A percentile compares a stretch with the other conserved stretches of the same genome.
Evolutionary conservation across 805 yeast species (phyloP).

Genomic region (Torulaspora microellipsoides): DNA sequence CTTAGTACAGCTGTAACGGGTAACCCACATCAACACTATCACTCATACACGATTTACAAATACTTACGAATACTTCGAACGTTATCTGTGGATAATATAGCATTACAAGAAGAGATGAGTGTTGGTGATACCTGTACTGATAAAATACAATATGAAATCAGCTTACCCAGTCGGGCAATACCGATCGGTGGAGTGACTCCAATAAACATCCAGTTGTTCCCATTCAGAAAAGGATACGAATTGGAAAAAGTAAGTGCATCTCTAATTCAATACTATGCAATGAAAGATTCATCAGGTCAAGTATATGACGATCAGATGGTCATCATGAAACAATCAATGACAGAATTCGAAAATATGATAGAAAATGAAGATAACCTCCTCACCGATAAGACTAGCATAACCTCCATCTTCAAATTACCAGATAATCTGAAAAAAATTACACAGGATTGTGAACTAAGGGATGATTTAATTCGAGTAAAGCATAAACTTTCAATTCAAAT

Average conservation of each 20-base stretch:
- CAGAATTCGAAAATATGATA: constrained; percentile 42
- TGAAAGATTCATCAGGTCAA: constrained; percentile 53
- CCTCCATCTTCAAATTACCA: constrained; percentile 59
- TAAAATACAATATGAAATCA: constrained; percentile 81
- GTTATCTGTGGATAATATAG: constrained; percentile 67
- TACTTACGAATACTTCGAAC: constrained; percentile 80
- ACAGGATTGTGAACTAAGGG: constrained; percentile 72
- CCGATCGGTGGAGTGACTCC: constrained; percentile 78
- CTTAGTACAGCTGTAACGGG: background rate
- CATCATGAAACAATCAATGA: constrained; percentile 47
- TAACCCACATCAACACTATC: background rate
- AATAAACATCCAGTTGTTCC: constrained; percentile 65
- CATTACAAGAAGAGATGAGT: constrained; percentile 66
- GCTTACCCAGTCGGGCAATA: constrained; percentile 79
- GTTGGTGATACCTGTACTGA: constrained; percentile 90
- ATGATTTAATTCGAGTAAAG: constrained; percentile 63
- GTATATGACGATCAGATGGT: constrained; percentile 57
- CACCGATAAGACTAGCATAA: constrained; percentile 60
- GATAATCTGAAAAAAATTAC: constrained; percentile 65
- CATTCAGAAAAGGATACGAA: constrained; percentile 70
- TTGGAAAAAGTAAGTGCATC: constrained; percentile 64
- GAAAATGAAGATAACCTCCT: constrained; percentile 30
- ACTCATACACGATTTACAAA: constrained; percentile 41
- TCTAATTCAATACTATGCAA: constrained; percentile 59
- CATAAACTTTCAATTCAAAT: constrained; percentile 78